Evolutionary conservation across 2,329 filamentous ascomycete genomes (phyloP), one percentile per base, ranked within the genome.

Genomic region (Coccinonectria pachysandricola): DNA sequence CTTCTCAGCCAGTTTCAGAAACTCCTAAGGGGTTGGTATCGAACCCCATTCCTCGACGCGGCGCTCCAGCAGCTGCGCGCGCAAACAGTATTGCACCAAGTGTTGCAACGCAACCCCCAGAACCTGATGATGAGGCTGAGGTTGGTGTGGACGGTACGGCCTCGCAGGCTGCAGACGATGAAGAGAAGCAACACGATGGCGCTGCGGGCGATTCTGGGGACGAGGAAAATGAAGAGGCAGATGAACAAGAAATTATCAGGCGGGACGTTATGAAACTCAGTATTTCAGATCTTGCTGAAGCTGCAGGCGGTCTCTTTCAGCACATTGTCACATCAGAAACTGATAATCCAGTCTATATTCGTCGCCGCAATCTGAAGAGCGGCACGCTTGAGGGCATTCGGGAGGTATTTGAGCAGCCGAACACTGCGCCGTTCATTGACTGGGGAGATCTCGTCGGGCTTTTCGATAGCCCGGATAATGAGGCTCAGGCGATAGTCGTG

Each of bases 381-480:
- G 36, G 35, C 9, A 27, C 40, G 6, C 53, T 55, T 28, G 32
- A 35, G 15, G 33, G 30, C 15, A 37, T 48, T 15, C 43, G 45
- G 6, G 31, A 39, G 6, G 33, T 42, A 15, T 56, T 47, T 25
- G 34, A 40, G 8, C 27, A 31, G n/a, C 30, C 35, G 5, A 15
- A 30, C 3, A 26, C 31, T 5, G 31, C 28, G 3, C 38, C 42
- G 0, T 50, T 59, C 23, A 41, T 60, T 13, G 42, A 56, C 35
- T 39, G 43, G 25, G 21, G 28, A 7, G 26, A 30, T n/a, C 32
- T 34, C 7, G 9, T 18, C 5, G 29, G 30, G 4, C 12, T 28
- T 7, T 20, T 16, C 25, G 16, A 19, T 8, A 22, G 22, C n/a
- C 17, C 21, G 4, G 23, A 30, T n/a, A 21, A 32, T 4, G 19